Evolutionary conservation across 106 monocot species (phyloP).

Genomic region (Posidonia australis): DNA sequence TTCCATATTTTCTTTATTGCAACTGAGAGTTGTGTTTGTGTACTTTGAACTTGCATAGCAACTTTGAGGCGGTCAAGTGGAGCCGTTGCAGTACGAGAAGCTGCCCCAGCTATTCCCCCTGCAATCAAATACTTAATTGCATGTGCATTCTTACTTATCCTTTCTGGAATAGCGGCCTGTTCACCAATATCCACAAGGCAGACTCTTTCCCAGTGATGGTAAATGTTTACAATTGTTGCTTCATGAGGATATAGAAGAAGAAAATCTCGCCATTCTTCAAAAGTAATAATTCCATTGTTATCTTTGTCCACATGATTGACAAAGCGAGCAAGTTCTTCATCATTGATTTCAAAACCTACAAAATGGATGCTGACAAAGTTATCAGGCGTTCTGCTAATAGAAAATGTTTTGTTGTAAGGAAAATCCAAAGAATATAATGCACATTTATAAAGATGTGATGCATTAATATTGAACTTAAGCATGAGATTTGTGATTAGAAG

Average conservation of each 20-base stretch:
- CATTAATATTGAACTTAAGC: no score
- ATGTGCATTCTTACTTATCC: slow-evolving; percentile 74
- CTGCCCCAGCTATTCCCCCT: slow-evolving; percentile 88
- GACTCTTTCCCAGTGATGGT: slow-evolving; percentile 81
- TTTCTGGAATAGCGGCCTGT: slow-evolving; percentile 83
- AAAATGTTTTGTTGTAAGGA: no score
- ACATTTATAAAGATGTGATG: no score
- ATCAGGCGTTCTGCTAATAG: no score
- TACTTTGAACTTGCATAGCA: slow-evolving; percentile 77
- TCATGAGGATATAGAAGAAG: slow-evolving; percentile 90
- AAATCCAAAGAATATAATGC: no score
- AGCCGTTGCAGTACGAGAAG: slow-evolving; percentile 84
- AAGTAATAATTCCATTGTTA: slow-evolving; percentile 94
- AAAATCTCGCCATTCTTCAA: slow-evolving; percentile 98
- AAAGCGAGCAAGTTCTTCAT: slow-evolving; percentile 87
- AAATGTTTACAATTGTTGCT: slow-evolving; percentile 84
- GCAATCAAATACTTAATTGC: slow-evolving; percentile 83
- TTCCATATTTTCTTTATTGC: slow-evolving; percentile 84
- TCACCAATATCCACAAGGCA: slow-evolving; percentile 92
- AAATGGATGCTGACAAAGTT: slow-evolving; percentile 18
- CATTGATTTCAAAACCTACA: slow-evolving; percentile 89
- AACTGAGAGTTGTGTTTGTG: slow-evolving; percentile 18
- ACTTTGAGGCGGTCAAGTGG: slow-evolving; percentile 93
- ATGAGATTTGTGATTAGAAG: no score
- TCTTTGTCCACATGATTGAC: slow-evolving; percentile 97